These are phyloP conservation scores for Vitis rotundifolia DNA, from an alignment of 164 flowering plant genomes.

Conservation along the genomic window DNA sequence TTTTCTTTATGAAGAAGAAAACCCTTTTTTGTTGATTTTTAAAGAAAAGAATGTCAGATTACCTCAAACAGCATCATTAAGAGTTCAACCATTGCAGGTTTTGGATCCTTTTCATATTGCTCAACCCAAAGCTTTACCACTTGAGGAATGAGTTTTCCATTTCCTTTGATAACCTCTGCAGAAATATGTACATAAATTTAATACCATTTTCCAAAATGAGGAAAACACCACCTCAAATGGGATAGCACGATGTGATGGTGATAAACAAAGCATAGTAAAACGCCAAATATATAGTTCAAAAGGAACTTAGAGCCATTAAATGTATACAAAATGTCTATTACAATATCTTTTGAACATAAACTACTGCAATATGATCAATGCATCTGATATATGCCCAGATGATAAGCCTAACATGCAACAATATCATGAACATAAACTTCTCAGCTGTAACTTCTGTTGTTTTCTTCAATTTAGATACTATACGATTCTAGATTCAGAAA, in stretches of 20 bases:
- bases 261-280: not conserved
- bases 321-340: no score
- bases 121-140: slow-evolving; percentile 86
- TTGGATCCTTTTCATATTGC: slow-evolving; percentile 70
- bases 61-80: slow-evolving; percentile 92
- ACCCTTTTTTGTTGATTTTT: not conserved
- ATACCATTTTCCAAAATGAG: not conserved
- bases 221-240: not conserved
- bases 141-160: slow-evolving; percentile 68
- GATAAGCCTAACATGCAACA: no score
- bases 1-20: not conserved
- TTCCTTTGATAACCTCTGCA: slow-evolving; percentile 76
- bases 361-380: no score
- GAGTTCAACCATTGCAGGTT: slow-evolving; percentile 78
- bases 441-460: no score
- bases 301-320: no score
- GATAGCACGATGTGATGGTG: not conserved
- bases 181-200: slow-evolving; percentile 9
- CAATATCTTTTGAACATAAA: no score
- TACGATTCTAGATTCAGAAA: no score
- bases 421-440: no score
- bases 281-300: no score
- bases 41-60: slow-evolving; percentile 4
- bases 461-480: no score
- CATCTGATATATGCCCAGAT: no score